These are phyloP conservation scores for Petunia hybrid DNA, from an alignment of 305 asterid species.

Conservation along the genomic window DNA sequence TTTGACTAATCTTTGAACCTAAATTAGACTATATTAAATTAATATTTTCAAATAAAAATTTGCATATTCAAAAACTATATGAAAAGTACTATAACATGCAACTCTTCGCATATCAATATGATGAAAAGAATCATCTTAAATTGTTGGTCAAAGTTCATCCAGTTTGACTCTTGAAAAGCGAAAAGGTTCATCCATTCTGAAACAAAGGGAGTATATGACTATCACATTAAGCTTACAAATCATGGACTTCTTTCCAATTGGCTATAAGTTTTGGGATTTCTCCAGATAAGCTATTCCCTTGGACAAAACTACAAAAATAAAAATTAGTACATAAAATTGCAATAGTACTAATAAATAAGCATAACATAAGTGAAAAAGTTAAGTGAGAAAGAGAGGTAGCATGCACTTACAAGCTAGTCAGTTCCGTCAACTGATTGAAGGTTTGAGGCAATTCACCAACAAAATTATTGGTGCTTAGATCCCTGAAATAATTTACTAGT, in stretches of 20 bases:
- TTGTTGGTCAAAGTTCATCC: too few relatives aligned
- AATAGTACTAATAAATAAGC: background rate
- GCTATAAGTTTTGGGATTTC: background rate
- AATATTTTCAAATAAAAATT: too few relatives aligned
- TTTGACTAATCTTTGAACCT: too few relatives aligned
- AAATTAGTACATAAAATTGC: background rate
- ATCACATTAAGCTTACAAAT: background rate
- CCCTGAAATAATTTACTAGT: conserved; percentile 21
- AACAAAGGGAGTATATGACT: background rate
- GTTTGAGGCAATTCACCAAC: conserved; percentile 18
- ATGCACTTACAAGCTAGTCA: fast-evolving
- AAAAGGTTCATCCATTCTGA: too few relatives aligned
- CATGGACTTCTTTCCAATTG: fast-evolving
- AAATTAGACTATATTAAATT: too few relatives aligned
- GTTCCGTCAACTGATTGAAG: background rate
- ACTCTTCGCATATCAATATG: too few relatives aligned
- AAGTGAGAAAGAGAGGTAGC: background rate
- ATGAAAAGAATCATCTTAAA: too few relatives aligned
- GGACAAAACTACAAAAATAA: fast-evolving
- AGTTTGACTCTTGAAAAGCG: too few relatives aligned
- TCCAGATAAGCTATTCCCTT: conserved; percentile 12
- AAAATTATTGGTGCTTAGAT: background rate
- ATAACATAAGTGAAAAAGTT: background rate
- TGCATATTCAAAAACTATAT: too few relatives aligned
- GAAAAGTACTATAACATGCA: too few relatives aligned